Evolutionary conservation across 2,329 filamentous ascomycete species (phyloP), one percentile per base, ranked within the genome.

Genomic region (Aschersonia sp.): DNA sequence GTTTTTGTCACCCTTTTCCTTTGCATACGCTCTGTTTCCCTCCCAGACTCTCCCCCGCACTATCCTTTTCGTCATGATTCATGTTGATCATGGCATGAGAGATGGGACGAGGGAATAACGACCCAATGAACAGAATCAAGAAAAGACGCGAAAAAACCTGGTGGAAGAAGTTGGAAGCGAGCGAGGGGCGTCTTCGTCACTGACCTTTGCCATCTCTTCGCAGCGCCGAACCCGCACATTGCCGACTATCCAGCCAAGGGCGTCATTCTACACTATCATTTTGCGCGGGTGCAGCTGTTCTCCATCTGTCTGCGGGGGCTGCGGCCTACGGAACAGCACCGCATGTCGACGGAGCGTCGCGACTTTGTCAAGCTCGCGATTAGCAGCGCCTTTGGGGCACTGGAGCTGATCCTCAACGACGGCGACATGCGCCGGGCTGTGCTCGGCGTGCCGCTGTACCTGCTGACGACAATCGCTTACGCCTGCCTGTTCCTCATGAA

Each of bases 211-310:
- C 20, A 20, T 20, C 20, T 20, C 20, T 20, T 20, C 20, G 6
- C 48, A 73, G 70, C 61, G 44, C 65, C 66, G 32, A 70, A 70
- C 50, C 62, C 64, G 48, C 65, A 71, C 51, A 63, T 75, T 38
- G 65, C 68, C 40, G 62, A 65, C 46, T 74, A 73, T 53, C 72
- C 72, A 28, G 65, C 68, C 47, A 72, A 72, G 56, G 71, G 69
- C 30, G 69, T 73, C 5, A 62, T 63, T 31, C 60, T 75, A 50
- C 70, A 74, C 53, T 72, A 71, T 51, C 62, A 74, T 54, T 75
- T 73, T 53, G 72, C 69, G 44, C 66, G 70, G 45, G 58, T 75
- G 20, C 69, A 73, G 44, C 58, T 75, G 6, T 68, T 72, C 43
- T 73, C 72, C 4, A 66, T 73, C 30, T 71, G 70, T 31, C 56